Evolutionary conservation across 441 rosid species (phyloP).

Genomic region (Adansonia grandidieri): DNA sequence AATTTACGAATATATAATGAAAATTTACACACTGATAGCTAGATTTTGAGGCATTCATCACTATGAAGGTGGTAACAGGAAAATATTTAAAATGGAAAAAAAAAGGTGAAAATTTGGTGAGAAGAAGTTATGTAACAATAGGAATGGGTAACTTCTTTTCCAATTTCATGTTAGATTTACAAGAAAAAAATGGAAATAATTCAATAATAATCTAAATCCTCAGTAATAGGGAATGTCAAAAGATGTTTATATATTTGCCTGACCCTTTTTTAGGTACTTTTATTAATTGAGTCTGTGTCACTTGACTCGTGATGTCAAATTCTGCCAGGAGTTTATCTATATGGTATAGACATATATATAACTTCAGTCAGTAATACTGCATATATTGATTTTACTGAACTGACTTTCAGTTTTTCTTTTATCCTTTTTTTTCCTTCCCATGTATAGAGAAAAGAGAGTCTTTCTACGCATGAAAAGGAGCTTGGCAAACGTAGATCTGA

Average conservation of each 20-base stretch:
- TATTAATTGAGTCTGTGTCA: neutral
- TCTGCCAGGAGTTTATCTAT: too few species aligned
- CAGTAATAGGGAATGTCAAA: too few species aligned
- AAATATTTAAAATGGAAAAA: constrained; percentile 2
- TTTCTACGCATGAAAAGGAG: constrained; percentile 81
- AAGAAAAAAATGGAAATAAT: too few species aligned
- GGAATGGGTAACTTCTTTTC: neutral
- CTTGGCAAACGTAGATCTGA: constrained; percentile 57
- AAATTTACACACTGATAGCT: neutral
- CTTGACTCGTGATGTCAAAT: neutral
- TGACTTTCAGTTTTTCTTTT: constrained; percentile 8
- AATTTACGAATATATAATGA: neutral
- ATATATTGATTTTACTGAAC: neutral
- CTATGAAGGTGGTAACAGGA: neutral
- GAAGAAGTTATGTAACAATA: neutral
- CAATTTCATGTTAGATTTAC: too few species aligned
- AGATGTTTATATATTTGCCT: neutral
- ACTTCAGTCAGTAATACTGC: neutral
- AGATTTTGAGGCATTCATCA: neutral
- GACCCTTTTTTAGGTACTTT: neutral
- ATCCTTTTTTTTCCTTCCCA: neutral
- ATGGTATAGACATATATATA: neutral
- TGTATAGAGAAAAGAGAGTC: constrained; percentile 50
- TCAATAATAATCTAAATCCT: too few species aligned
- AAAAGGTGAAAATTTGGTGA: neutral